Evolutionary conservation across 2,329 filamentous ascomycete genomes (phyloP), one percentile per base, ranked within the genome.

Genomic region (Neofusicoccum laricinum): DNA sequence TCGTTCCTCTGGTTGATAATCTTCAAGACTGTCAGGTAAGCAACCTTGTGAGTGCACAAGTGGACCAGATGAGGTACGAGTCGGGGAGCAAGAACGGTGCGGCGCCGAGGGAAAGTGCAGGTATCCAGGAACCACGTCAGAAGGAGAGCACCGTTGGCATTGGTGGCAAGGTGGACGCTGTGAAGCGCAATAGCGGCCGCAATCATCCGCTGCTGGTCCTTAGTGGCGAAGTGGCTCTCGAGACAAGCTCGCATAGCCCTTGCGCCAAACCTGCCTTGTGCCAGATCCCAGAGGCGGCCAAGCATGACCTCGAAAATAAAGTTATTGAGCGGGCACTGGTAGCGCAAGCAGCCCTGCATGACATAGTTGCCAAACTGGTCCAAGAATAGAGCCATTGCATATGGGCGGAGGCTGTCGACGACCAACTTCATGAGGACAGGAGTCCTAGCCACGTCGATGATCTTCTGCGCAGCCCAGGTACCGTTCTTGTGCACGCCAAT

Each of bases 341-440:
- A 99, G 70, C 96, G 93, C 68, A 99, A 84, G 75, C 94, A 98
- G 71, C 95, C 95, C 78, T 99, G 95, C 70, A 98, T 85, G 64
- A 99, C 95, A 71, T 99, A 99, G 80, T 99, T 99, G 75, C 95
- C 95, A 71, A 96, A 99, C 75, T 99, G 95, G 73, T 99, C 95
- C 41, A 98, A 84, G 84, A 99, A 98, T 19, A 98, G 84, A 2
- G 93, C 92, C 51, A 97, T 87, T 0, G 91, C 93, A 78, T 96
- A 97, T 0, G 93, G 89, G 3, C 90, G 90, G 34, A 98, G 83
- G 69, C 92, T 86, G 67, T 96, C 88, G 32, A 95, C 90, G 72
- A 99, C 94, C 79, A 92, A 81, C 51, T 83, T 80, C 88, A 95
- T 94, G 79, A 98, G 93, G 45, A 83, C 81, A 5, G 90, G 88